phyloP scores from a whole-genome alignment of 1,284 basidiomycete genomes.

The Heliocybe sulcata region DNA sequence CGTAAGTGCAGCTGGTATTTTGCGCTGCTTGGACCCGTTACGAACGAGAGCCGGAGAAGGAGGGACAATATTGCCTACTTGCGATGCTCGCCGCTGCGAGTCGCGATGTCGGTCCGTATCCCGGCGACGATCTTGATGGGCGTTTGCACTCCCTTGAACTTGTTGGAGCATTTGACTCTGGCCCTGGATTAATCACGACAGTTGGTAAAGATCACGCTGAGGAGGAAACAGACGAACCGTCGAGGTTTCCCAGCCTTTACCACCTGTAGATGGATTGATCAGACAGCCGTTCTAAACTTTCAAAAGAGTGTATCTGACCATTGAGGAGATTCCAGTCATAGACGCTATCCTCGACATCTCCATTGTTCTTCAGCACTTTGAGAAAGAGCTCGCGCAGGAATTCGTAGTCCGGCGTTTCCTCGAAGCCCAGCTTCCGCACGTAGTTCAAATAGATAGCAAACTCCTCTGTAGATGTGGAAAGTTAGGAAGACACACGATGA shows the following conservation, averaged over 20 bases:
- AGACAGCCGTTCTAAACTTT: conserved; percentile 8
- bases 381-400: conserved; percentile 89
- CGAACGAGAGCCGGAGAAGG: conserved; percentile 73
- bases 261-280: conserved; percentile 38
- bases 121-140: conserved; percentile 45
- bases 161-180: conserved; percentile 56
- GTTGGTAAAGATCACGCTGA: conserved; percentile 11
- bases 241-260: conserved; percentile 91
- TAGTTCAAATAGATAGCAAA: conserved; percentile 88
- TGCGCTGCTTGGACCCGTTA: conserved; percentile 51
- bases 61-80: conserved; percentile 50
- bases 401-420: conserved; percentile 95
- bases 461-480: conserved; percentile 49
- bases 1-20: conserved; percentile 45
- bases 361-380: conserved; percentile 86
- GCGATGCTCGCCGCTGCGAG: conserved; percentile 48
- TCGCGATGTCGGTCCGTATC: conserved; percentile 37
- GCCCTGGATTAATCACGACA: conserved; percentile 26
- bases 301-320: conserved; percentile 26
- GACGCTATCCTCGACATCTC: conserved; percentile 81
- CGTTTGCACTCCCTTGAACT: conserved; percentile 44
- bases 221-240: conserved; percentile 33
- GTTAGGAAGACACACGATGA: conserved; percentile 5
- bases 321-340: conserved; percentile 92
- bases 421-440: conserved; percentile 83